Conservation (phyloP, 148 eudicot genomes). For the Simmondsia chinensis region DNA sequence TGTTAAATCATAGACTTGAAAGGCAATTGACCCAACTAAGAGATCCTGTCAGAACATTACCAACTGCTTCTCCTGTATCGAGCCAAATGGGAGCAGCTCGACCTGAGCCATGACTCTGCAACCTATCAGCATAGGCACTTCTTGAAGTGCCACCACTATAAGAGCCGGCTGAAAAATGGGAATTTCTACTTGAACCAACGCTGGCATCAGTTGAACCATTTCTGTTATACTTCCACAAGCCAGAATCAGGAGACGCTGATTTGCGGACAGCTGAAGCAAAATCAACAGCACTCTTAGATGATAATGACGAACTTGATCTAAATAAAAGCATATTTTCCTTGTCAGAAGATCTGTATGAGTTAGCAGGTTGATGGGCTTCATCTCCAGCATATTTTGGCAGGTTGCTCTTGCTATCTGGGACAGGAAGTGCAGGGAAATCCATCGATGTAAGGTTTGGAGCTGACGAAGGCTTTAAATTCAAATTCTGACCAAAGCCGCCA, state of each 20-base stretch:
- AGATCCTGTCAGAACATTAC: slow-evolving; percentile 35
- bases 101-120: slow-evolving; percentile 45
- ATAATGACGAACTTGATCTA: slow-evolving; percentile 46
- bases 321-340: slow-evolving; percentile 51
- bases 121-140: slow-evolving; percentile 47
- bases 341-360: slow-evolving; percentile 41
- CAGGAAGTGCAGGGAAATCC: slow-evolving; percentile 80
- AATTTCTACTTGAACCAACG: slow-evolving; percentile 69
- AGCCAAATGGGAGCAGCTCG: slow-evolving; percentile 83
- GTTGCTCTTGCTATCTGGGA: slow-evolving; percentile 38
- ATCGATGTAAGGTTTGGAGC: slow-evolving; percentile 65
- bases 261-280: slow-evolving; percentile 94
- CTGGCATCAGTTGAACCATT: slow-evolving; percentile 53
- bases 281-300: slow-evolving; percentile 59
- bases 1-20: slow-evolving; percentile 30
- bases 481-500: slow-evolving; percentile 54
- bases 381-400: slow-evolving; percentile 44
- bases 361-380: slow-evolving; percentile 41
- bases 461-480: slow-evolving; percentile 51
- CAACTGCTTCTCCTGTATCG: slow-evolving; percentile 97
- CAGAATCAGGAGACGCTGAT: slow-evolving; percentile 67
- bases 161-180: slow-evolving; percentile 57
- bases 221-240: slow-evolving; percentile 65
- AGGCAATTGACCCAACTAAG: slow-evolving; percentile 7
- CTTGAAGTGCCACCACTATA: slow-evolving; percentile 44